phyloP scores from a whole-genome alignment of 2,329 filamentous ascomycete genomes.

The Cordyceps cicadae region DNA sequence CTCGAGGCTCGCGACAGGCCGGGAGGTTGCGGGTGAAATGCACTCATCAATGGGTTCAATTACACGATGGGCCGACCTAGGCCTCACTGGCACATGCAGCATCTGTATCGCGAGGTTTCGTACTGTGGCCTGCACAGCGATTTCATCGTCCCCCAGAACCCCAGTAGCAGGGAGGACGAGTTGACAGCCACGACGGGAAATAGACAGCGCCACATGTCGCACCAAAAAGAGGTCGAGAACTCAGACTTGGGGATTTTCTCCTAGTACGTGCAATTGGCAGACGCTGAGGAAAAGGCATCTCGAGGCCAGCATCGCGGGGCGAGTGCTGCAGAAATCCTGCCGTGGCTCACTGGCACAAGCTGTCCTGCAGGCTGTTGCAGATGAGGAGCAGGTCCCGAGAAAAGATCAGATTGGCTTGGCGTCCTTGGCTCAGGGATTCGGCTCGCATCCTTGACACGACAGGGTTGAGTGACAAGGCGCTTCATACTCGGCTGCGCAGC shows the following conservation, averaged over 20 bases:
- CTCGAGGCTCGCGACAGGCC: constrained; percentile 34
- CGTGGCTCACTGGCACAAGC: background rate
- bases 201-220: background rate
- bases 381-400: background rate
- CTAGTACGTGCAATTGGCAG: too few species aligned
- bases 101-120: constrained; percentile 33
- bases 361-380: background rate
- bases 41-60: constrained; percentile 25
- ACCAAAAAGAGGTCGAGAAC: background rate
- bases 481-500: background rate
- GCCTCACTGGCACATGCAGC: constrained; percentile 31
- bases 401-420: background rate
- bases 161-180: background rate
- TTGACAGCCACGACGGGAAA: background rate
- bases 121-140: constrained; percentile 32
- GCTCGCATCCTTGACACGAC: background rate
- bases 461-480: background rate
- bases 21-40: constrained; percentile 32
- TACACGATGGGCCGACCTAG: constrained; percentile 37
- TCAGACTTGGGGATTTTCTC: background rate
- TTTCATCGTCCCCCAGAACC: background rate
- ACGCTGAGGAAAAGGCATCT: background rate
- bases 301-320: background rate
- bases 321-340: background rate
- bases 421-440: background rate